Conservation (phyloP, 2,329 filamentous ascomycete species). For the Raffaelea arxii region DNA sequence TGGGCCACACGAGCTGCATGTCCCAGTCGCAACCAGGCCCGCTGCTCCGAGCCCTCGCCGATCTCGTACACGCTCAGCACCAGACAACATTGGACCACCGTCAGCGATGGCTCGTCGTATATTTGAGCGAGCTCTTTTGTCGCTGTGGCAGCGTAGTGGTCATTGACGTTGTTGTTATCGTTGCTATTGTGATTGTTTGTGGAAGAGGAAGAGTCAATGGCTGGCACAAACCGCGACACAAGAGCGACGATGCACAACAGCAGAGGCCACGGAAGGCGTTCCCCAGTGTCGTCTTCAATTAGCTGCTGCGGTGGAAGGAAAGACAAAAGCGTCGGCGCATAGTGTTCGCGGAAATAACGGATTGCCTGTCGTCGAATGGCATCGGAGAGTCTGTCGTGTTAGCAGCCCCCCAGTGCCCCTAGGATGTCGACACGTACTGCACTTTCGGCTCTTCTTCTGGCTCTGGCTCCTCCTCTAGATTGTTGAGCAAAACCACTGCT, state of each 20-base stretch:
- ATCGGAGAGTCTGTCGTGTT: too few relatives aligned
- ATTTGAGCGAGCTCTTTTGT: background rate
- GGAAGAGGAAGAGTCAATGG: too few relatives aligned
- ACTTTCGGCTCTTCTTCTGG: background rate
- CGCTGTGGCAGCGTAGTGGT: background rate
- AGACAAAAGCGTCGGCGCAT: background rate
- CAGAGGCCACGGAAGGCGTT: background rate
- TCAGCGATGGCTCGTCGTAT: background rate
- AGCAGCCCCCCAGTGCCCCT: too few relatives aligned
- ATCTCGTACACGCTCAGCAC: background rate
- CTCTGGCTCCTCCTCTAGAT: too few relatives aligned
- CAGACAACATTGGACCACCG: background rate
- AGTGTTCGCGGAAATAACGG: background rate
- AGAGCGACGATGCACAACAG: background rate
- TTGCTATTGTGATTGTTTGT: too few relatives aligned
- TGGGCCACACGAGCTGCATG: background rate
- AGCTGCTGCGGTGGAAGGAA: background rate
- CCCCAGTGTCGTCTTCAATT: background rate
- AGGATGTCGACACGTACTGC: background rate
- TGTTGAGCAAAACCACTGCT: too few relatives aligned
- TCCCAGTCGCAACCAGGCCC: background rate
- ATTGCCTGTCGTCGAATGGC: background rate
- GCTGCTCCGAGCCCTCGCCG: background rate
- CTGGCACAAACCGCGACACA: background rate
- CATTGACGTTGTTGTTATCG: background rate